Percentiles rank a stretch among this genome's conserved stretches.
Evolutionary conservation across 345 rosid genomes (phyloP).

Genomic region (Clausena lansium): DNA sequence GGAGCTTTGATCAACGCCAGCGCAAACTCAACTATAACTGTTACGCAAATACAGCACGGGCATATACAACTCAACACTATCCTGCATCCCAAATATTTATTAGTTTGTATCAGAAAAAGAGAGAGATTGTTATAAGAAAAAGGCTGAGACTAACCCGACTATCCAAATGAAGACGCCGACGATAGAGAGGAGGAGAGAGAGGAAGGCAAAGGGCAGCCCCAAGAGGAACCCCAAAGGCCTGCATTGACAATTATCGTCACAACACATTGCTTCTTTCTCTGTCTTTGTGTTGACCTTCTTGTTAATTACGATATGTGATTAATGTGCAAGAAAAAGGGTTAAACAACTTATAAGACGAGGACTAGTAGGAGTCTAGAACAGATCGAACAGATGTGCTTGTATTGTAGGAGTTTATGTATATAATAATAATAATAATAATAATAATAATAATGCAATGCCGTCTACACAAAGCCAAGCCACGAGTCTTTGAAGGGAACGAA

Average conservation of each 20-base stretch:
- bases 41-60: constrained; percentile 68
- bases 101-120: not conserved
- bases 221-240: constrained; percentile 64
- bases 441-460: constrained; percentile 3
- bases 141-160: constrained; percentile 43
- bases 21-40: constrained; percentile 55
- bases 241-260: constrained; percentile 51
- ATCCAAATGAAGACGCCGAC: constrained; percentile 57
- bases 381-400: too few species aligned
- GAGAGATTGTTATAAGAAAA: not conserved
- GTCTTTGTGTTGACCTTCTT: not conserved
- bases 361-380: not conserved
- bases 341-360: constrained; percentile 2
- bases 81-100: constrained; percentile 28
- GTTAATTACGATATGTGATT: too few species aligned
- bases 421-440: too few species aligned
- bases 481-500: not conserved
- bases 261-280: constrained; percentile 29
- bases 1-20: constrained; percentile 66
- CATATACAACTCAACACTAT: constrained; percentile 53
- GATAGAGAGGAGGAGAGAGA: constrained; percentile 50
- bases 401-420: too few species aligned
- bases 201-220: constrained; percentile 68
- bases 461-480: constrained; percentile 7
- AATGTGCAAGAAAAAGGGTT: too few species aligned